Percentiles rank a stretch among this genome's conserved stretches.
phyloP scores from a whole-genome alignment of 2,329 filamentous ascomycete species.

The Fusarium pseudograminearum region DNA sequence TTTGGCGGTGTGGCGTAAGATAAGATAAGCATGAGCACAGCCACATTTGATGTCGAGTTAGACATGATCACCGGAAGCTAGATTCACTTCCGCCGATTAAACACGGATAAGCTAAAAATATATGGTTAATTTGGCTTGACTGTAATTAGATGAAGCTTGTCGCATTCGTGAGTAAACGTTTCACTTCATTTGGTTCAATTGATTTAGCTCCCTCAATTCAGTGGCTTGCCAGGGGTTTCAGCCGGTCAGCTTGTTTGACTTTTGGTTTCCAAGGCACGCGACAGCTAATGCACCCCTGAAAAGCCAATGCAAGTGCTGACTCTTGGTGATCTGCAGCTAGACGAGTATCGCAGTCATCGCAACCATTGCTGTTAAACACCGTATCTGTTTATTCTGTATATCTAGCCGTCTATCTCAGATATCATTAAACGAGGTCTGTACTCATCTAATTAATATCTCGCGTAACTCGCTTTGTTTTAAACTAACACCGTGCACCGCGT shows the following conservation, averaged over 20 bases:
- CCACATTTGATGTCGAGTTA: conserved; percentile 32
- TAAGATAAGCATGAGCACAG: neutral
- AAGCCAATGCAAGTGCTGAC: neutral
- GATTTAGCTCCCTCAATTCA: neutral
- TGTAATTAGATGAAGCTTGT: conserved; percentile 7
- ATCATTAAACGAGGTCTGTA: too few relatives aligned
- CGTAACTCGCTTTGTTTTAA: neutral
- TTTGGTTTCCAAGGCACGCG: conserved; percentile 9
- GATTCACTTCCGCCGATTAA: conserved; percentile 5
- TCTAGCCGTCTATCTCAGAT: neutral
- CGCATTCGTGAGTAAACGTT: neutral
- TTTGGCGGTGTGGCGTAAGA: conserved; percentile 52
- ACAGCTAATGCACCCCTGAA: conserved; percentile 27
- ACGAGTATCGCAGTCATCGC: neutral
- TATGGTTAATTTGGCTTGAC: neutral
- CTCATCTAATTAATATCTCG: neutral
- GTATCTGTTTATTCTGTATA: too few relatives aligned
- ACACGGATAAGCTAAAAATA: neutral
- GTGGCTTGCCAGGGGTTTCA: conserved; percentile 28
- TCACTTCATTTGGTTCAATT: neutral
- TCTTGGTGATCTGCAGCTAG: neutral
- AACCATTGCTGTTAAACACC: neutral
- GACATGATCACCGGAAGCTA: conserved; percentile 24
- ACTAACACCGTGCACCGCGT: conserved; percentile 26
- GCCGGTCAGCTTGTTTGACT: conserved; percentile 6